Evolutionary conservation across 208 protist species (phyloP).

Genomic region (Crithidia expoeki): DNA sequence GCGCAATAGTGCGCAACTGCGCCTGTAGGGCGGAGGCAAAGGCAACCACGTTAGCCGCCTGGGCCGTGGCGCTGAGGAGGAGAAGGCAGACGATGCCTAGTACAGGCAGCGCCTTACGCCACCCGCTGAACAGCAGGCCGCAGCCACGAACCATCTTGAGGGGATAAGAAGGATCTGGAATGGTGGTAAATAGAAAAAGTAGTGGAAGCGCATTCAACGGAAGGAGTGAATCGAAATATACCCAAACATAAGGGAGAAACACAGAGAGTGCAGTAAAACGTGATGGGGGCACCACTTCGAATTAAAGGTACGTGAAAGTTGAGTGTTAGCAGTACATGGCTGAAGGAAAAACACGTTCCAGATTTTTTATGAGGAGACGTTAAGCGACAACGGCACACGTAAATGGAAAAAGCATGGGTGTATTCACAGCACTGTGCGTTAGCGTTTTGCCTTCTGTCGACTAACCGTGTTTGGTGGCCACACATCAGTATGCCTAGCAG

Average conservation of each 20-base stretch:
- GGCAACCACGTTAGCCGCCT: conserved; percentile 21
- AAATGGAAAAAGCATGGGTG: no score
- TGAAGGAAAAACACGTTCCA: no score
- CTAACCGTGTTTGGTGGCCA: no score
- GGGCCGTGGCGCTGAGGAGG: conserved; percentile 4
- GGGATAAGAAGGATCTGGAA: conserved; percentile 5
- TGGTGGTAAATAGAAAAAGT: background rate
- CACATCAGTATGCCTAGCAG: no score
- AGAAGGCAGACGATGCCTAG: conserved; percentile 1
- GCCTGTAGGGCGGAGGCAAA: conserved; percentile 6
- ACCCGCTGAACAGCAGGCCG: background rate
- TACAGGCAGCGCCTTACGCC: background rate
- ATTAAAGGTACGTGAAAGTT: no score
- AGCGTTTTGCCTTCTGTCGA: no score
- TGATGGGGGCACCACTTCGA: no score
- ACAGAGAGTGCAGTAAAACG: no score
- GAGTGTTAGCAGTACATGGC: no score
- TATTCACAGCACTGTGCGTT: no score
- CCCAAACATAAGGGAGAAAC: background rate
- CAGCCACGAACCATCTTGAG: background rate
- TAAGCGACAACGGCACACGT: no score
- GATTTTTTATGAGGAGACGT: no score
- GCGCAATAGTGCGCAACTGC: conserved; percentile 9
- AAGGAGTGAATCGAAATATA: background rate
- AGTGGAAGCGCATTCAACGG: background rate